phyloP scores from a whole-genome alignment of 2,329 filamentous ascomycete genomes.

The Colletotrichum brevisporum region DNA sequence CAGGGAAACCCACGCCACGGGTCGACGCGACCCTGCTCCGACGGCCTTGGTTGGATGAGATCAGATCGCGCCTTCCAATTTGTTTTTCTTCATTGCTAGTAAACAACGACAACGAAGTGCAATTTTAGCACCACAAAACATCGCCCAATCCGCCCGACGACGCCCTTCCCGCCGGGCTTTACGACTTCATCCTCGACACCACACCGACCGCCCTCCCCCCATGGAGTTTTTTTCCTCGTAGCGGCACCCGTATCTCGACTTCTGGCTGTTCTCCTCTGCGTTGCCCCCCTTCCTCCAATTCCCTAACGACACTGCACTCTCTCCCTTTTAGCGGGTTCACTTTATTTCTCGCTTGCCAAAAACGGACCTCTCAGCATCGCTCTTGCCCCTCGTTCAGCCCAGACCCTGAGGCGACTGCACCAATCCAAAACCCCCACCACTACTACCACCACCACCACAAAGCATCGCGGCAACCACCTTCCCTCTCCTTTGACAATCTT shows the following conservation, averaged over 20 bases:
- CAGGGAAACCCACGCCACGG: constrained; percentile 35
- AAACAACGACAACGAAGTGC: constrained; percentile 41
- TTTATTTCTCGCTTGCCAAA: constrained; percentile 1
- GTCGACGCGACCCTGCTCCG: constrained; percentile 33
- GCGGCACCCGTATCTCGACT: constrained; percentile 30
- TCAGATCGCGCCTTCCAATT: constrained; percentile 37
- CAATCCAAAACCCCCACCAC: constrained; percentile 13
- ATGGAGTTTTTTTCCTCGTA: constrained; percentile 32
- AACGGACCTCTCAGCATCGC: constrained; percentile 19
- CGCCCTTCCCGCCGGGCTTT: constrained; percentile 38
- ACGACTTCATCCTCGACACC: constrained; percentile 26
- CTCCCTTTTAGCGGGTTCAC: not conserved
- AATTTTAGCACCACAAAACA: constrained; percentile 42
- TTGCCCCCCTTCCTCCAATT: constrained; percentile 2
- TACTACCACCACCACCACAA: constrained; percentile 11
- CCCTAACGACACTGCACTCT: constrained; percentile 15
- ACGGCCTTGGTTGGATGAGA: constrained; percentile 38
- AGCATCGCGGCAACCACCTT: constrained; percentile 17
- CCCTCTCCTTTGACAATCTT: not conserved
- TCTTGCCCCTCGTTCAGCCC: constrained; percentile 34
- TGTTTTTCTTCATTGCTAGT: constrained; percentile 42
- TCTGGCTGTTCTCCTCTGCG: constrained; percentile 23
- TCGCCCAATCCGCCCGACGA: constrained; percentile 37
- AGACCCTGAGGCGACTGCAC: constrained; percentile 32
- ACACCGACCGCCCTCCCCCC: constrained; percentile 8